Evolutionary conservation across 495 filamentous ascomycete species (phyloP).

Genomic region (Chaetomidium leptoderma): DNA sequence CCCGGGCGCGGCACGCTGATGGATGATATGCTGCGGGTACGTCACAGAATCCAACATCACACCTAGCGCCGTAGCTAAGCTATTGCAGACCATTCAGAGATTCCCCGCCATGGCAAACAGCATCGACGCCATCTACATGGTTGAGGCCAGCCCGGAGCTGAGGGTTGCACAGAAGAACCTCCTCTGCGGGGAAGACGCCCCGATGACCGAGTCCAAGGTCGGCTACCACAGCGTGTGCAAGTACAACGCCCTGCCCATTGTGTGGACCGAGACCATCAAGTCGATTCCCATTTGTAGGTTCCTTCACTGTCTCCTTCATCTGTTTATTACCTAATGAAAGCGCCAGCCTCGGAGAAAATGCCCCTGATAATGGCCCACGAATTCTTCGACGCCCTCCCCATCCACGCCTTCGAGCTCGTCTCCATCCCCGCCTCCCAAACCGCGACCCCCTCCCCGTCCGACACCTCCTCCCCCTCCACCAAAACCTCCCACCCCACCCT

Average conservation of each 20-base stretch:
- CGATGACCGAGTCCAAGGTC: conserved; percentile 64
- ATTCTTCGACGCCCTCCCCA: conserved; percentile 98
- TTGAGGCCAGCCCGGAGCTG: conserved; percentile 79
- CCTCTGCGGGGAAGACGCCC: conserved; percentile 71
- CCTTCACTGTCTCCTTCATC: conserved; percentile 13
- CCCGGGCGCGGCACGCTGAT: conserved; percentile 94
- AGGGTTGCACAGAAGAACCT: conserved; percentile 70
- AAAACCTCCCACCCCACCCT: conserved; percentile 44
- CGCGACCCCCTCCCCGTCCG: conserved; percentile 37
- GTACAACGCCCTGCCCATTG: conserved; percentile 61
- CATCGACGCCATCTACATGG: conserved; percentile 81
- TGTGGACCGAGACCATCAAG: conserved; percentile 89
- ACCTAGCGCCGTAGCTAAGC: not conserved
- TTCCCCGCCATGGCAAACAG: conserved; percentile 73
- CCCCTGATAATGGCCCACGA: conserved; percentile 96
- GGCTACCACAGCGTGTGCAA: conserved; percentile 76
- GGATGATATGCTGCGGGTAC: conserved; percentile 90
- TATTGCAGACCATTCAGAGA: conserved; percentile 66
- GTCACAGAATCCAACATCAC: conserved; percentile 16
- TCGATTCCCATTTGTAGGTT: conserved; percentile 58
- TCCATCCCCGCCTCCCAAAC: conserved; percentile 46
- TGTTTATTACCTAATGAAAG: not conserved
- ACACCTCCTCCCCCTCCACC: conserved; percentile 43
- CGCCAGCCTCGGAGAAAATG: conserved; percentile 56
- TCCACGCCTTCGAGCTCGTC: conserved; percentile 83